phyloP scores from a whole-genome alignment of 2,329 filamentous ascomycete species.

The Stachybotrys elegans region DNA sequence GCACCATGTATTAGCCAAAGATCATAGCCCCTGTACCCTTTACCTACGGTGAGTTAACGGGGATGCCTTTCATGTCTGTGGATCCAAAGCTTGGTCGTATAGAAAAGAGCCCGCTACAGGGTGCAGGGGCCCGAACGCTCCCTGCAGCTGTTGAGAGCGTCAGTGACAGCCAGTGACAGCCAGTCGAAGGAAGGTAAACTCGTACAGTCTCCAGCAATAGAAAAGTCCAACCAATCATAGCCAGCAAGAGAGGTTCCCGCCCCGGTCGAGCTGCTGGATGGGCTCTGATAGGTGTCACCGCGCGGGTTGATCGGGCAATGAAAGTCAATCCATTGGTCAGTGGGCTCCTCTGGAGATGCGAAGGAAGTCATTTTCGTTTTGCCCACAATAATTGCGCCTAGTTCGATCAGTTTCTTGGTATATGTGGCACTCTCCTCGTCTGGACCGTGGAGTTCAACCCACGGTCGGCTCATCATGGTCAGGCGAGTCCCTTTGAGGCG shows the following conservation, averaged over 20 bases:
- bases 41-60: not conserved
- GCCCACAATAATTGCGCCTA: slow-evolving; percentile 45
- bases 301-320: slow-evolving; percentile 22
- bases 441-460: slow-evolving; percentile 44
- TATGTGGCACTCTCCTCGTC: slow-evolving; percentile 40
- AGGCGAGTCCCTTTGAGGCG: slow-evolving; percentile 47
- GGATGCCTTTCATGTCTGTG: not conserved
- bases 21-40: not conserved
- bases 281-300: slow-evolving; percentile 20
- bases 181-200: not conserved
- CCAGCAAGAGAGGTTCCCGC: slow-evolving; percentile 19
- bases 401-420: slow-evolving; percentile 50
- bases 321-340: slow-evolving; percentile 34
- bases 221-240: slow-evolving; percentile 22
- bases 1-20: not conserved
- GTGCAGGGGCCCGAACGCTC: not conserved
- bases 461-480: slow-evolving; percentile 48
- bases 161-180: not conserved
- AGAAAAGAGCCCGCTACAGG: not conserved
- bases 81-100: not conserved
- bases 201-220: slow-evolving; percentile 14
- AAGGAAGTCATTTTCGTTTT: slow-evolving; percentile 40
- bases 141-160: not conserved
- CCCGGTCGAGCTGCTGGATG: slow-evolving; percentile 19
- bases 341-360: slow-evolving; percentile 33